Percentiles rank a stretch among this genome's conserved stretches.
These are phyloP conservation scores for Lodderomyces theae DNA, from an alignment of 1,139 yeast genomes.

Conservation along the genomic window DNA sequence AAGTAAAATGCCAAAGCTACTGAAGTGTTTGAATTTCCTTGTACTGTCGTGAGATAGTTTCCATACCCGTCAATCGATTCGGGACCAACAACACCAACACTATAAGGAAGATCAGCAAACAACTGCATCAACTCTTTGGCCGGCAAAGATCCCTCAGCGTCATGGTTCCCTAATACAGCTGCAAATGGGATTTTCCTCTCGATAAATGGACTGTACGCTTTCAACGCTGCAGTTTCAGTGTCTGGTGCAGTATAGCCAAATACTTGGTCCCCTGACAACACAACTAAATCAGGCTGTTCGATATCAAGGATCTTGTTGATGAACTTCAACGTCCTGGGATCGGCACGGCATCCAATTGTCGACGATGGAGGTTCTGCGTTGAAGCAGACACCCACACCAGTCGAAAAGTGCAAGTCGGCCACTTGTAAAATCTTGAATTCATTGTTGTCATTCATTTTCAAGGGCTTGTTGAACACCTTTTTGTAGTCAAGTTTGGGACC, in stretches of 20 bases:
- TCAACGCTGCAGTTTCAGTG: constrained; percentile 71
- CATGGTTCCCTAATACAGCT: constrained; percentile 59
- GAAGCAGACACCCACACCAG: constrained; percentile 71
- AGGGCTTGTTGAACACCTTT: constrained; percentile 15
- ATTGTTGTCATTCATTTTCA: constrained; percentile 34
- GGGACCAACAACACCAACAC: constrained; percentile 62
- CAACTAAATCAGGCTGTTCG: constrained; percentile 79
- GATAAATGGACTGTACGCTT: constrained; percentile 71
- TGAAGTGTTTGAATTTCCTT: constrained; percentile 39
- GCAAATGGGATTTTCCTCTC: constrained; percentile 73
- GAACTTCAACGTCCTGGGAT: constrained; percentile 61
- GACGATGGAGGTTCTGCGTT: constrained; percentile 59
- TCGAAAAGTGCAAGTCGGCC: constrained; percentile 82
- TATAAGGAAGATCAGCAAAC: constrained; percentile 60
- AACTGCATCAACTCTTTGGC: constrained; percentile 54
- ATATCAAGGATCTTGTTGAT: constrained; percentile 58
- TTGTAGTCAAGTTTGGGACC: constrained; percentile 25
- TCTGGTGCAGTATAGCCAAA: constrained; percentile 72
- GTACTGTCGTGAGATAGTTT: constrained; percentile 60
- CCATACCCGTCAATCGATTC: constrained; percentile 74
- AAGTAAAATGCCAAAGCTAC: constrained; percentile 65
- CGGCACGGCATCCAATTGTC: constrained; percentile 62
- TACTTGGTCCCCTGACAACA: constrained; percentile 83
- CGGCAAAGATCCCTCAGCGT: constrained; percentile 72
- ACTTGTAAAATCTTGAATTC: constrained; percentile 77